Evolutionary conservation across 176 grass and related monocot species (phyloP).

Genomic region (Triticum aestivum): DNA sequence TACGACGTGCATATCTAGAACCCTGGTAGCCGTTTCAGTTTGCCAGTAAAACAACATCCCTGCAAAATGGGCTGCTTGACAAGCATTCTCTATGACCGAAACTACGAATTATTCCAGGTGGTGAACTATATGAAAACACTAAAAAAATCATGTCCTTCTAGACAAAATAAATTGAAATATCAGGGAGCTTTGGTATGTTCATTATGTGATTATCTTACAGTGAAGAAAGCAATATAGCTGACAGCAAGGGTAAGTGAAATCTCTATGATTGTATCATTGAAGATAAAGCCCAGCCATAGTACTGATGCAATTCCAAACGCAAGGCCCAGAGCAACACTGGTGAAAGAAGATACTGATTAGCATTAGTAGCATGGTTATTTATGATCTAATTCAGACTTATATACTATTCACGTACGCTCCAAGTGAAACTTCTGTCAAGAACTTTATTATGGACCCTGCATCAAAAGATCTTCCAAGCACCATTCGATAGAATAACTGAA

Average conservation of each 20-base stretch:
- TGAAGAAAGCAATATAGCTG: slow-evolving; percentile 96
- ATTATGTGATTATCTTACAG: slow-evolving; percentile 76
- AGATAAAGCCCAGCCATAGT: slow-evolving; percentile 90
- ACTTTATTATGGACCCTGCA: slow-evolving; percentile 73
- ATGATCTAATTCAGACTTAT: background rate
- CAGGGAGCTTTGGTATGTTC: background rate
- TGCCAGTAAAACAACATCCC: background rate
- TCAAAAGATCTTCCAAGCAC: slow-evolving; percentile 72
- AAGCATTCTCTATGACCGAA: background rate
- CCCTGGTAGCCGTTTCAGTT: too few relatives aligned
- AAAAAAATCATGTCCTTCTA: background rate
- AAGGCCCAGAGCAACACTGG: slow-evolving; percentile 76
- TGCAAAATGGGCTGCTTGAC: background rate
- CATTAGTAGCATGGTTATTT: background rate
- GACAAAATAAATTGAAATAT: background rate
- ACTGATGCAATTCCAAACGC: slow-evolving; percentile 90
- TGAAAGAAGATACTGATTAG: slow-evolving; percentile 37
- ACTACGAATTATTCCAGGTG: background rate
- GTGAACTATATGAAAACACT: background rate
- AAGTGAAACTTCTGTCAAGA: slow-evolving; percentile 80
- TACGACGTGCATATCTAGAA: too few relatives aligned
- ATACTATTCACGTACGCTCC: slow-evolving; percentile 68
- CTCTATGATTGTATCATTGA: slow-evolving; percentile 92
- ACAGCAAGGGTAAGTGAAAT: slow-evolving; percentile 90
- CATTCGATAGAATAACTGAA: slow-evolving; percentile 88